Base-by-base conservation (phyloP, 1,284 basidiomycete genomes). In the Microbotryum silenes-acaulis region DNA sequence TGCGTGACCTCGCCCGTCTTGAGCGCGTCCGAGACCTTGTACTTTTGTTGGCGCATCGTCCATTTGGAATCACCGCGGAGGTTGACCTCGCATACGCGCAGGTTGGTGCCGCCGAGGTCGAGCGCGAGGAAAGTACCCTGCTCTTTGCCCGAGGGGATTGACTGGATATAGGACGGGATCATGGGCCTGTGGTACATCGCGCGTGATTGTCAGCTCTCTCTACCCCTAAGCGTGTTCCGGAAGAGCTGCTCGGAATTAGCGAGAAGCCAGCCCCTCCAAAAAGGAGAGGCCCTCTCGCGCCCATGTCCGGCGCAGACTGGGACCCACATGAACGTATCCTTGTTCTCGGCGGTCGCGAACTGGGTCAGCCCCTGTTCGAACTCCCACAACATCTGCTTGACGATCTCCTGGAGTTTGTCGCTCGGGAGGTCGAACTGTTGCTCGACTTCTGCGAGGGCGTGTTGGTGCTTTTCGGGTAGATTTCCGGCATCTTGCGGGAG, bases 91-190 rank as follows among this genome's bases (percentile, higher is more conserved):
- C 59, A 58, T 47, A 79, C 86, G 74, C 76, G 92, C 86, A 97
- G 81, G 75, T 97, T 97, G 29, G 92, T 97, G 61, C 93, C 93
- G 47, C 92, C 92, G 31, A 97, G 83, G 60, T 97, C 93, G 46
- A 97, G 82, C 6, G 93, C 91, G 58, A 97, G 82, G 77, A 93
- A 97, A 6, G 89, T 91, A 53, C 91, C 93, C 66, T 83, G 86
- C 77, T 97, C 92, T 56, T 85, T 83, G 49, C 92, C 93, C 75
- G 92, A 81, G 52, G 93, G 93, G 27, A 94, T 89, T 60, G 85
- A 85, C 27, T 87, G 89, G 44, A 96, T 89, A 76, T 89, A 97
- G 18, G 88, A 87, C 14, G 91, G 91, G 56, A 69, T 69, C 71
- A 64, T 66, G 14, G 57, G 62, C 54, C 67, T 59, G 65, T 42